Conservation (phyloP, 768 basidiomycete species). For the Boletus insuetus region DNA sequence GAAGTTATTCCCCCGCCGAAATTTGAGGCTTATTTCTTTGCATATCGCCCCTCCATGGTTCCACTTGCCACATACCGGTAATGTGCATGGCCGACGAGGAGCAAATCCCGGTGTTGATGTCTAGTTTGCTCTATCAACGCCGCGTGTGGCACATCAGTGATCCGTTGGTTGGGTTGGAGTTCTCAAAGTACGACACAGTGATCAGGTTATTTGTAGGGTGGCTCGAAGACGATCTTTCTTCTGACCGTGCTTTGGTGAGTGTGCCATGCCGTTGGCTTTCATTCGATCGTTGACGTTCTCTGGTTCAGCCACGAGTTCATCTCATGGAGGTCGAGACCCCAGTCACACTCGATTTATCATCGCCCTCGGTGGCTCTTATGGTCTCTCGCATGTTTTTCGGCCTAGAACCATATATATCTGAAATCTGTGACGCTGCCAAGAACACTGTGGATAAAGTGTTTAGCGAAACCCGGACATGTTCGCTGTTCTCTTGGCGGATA, state of each 20-base stretch:
- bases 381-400: not conserved
- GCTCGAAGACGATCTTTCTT: not conserved
- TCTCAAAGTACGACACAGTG: slow-evolving; percentile 3
- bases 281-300: not conserved
- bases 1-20: not conserved
- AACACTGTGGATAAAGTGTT: not conserved
- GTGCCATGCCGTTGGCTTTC: too few relatives aligned
- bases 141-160: slow-evolving; percentile 3
- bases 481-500: slow-evolving; percentile 7
- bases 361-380: not conserved
- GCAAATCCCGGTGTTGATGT: slow-evolving; percentile 5
- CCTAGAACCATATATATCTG: not conserved
- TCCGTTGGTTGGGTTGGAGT: slow-evolving; percentile 4
- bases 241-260: slow-evolving; percentile 1
- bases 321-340: slow-evolving; percentile 1
- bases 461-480: not conserved
- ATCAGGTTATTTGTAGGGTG: slow-evolving; percentile 3
- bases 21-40: slow-evolving; percentile 3
- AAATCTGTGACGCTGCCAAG: not conserved
- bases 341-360: slow-evolving; percentile 1
- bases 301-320: slow-evolving; percentile 6
- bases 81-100: slow-evolving; percentile 8
- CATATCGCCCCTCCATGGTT: not conserved
- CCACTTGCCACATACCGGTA: slow-evolving; percentile 5
- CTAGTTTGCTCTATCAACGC: slow-evolving; percentile 7